A percentile compares a stretch with the other conserved stretches of the same genome.
Evolutionary conservation across 2,329 filamentous ascomycete species (phyloP).

Genomic region (Remersonia thermophila): DNA sequence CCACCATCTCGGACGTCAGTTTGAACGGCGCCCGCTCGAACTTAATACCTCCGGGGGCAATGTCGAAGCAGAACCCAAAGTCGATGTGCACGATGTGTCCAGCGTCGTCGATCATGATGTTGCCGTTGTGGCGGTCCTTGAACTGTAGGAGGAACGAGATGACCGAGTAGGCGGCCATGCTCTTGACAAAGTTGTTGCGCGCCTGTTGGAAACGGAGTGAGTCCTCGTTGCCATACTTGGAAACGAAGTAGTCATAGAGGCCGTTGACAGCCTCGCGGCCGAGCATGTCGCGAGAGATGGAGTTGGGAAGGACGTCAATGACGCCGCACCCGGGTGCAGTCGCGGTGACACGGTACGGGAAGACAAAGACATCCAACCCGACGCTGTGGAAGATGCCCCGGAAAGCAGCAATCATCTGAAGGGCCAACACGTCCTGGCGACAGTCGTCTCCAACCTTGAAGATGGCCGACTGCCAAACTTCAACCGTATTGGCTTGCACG

Average conservation of each 20-base stretch:
- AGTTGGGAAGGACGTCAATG: constrained; percentile 95
- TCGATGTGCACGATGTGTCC: constrained; percentile 98
- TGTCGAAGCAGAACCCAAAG: constrained; percentile 99
- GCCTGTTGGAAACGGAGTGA: constrained; percentile 90
- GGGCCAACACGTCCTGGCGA: constrained; percentile 85
- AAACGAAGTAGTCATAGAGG: constrained; percentile 95
- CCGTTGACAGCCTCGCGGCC: constrained; percentile 96
- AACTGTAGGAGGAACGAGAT: constrained; percentile 96
- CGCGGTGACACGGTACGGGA: constrained; percentile 91
- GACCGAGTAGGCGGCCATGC: constrained; percentile 95
- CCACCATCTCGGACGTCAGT: constrained; percentile 91
- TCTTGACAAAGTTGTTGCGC: constrained; percentile 95
- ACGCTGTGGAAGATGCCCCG: constrained; percentile 92
- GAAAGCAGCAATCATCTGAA: constrained; percentile 98
- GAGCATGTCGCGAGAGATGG: constrained; percentile 96
- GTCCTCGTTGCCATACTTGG: constrained; percentile 94
- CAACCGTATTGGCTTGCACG: constrained; percentile 50
- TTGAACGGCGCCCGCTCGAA: constrained; percentile 99
- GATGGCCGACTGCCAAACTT: constrained; percentile 98
- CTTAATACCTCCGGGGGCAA: constrained; percentile 89
- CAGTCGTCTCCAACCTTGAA: constrained; percentile 99
- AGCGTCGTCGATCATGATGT: constrained; percentile 98
- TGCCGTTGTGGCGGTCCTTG: constrained; percentile 98
- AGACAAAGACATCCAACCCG: constrained; percentile 91
- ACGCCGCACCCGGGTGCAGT: constrained; percentile 96